Evolutionary conservation across 2,329 filamentous ascomycete species (phyloP).

Genomic region (Balansia obtecta): DNA sequence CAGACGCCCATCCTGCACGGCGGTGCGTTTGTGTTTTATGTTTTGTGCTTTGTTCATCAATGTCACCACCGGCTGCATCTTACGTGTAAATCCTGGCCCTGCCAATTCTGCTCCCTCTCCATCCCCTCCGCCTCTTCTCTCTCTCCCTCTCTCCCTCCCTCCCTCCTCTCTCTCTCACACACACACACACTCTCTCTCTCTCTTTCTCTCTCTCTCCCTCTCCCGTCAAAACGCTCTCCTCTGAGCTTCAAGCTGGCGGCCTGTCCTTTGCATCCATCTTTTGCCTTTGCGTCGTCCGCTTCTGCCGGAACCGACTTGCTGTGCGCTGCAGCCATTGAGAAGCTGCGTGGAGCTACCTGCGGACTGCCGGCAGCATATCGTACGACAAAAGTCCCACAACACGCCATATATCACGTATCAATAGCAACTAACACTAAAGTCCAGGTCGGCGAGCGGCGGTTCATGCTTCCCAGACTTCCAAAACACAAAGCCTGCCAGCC

Average conservation of each 20-base stretch:
- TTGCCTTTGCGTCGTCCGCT: conserved; percentile 6
- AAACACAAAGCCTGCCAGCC: background rate
- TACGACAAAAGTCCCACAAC: background rate
- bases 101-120: background rate
- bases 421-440: background rate
- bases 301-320: background rate
- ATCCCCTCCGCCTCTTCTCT: background rate
- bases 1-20: background rate
- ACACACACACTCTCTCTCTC: too few relatives aligned
- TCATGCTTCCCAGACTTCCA: background rate
- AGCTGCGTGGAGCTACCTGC: background rate
- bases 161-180: background rate
- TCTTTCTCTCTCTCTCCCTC: background rate
- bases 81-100: background rate
- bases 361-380: background rate
- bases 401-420: background rate
- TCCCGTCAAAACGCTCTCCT: too few relatives aligned
- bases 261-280: background rate
- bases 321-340: background rate
- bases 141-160: too few relatives aligned
- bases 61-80: background rate
- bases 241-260: background rate
- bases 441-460: background rate
- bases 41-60: background rate
- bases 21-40: background rate